phyloP scores from a whole-genome alignment of 2,329 filamentous ascomycete species.

The Botrytis paeoniae region DNA sequence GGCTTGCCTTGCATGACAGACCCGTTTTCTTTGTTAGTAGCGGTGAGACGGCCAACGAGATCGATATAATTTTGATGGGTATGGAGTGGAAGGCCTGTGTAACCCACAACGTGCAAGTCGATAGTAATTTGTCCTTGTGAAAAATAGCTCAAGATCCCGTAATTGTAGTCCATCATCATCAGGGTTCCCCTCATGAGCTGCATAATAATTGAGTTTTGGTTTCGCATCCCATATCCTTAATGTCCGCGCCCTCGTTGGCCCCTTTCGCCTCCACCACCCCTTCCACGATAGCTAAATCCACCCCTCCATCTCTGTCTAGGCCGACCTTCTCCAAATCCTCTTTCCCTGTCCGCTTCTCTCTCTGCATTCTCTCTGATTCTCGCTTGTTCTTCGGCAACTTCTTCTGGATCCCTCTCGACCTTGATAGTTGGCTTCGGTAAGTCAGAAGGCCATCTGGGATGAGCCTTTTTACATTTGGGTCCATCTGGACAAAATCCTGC shows the following conservation, averaged over 20 bases:
- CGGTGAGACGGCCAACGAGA: neutral
- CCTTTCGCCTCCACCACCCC: slow-evolving; percentile 30
- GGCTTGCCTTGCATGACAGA: neutral
- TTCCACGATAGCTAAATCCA: slow-evolving; percentile 28
- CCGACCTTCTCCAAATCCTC: slow-evolving; percentile 33
- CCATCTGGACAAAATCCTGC: slow-evolving; percentile 94
- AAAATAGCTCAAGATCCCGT: neutral
- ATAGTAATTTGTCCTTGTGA: neutral
- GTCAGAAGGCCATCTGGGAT: slow-evolving; percentile 72
- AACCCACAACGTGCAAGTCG: neutral
- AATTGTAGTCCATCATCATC: neutral
- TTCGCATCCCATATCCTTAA: slow-evolving; percentile 1
- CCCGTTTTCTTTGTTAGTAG: slow-evolving; percentile 2
- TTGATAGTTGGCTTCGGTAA: slow-evolving; percentile 74
- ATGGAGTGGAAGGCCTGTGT: neutral
- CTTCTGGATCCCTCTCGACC: slow-evolving; percentile 54
- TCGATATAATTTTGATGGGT: neutral
- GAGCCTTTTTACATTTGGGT: slow-evolving; percentile 70
- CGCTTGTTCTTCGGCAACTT: slow-evolving; percentile 59
- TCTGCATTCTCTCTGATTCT: slow-evolving; percentile 51
- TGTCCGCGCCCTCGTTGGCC: slow-evolving; percentile 21
- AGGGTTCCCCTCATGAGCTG: slow-evolving; percentile 10
- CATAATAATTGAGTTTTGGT: neutral
- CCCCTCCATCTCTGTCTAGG: slow-evolving; percentile 29
- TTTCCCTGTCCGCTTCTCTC: slow-evolving; percentile 48